Evolutionary conservation across 192 early-diverging fungal genomes (phyloP).

Genomic region (Coemansia sp.): DNA sequence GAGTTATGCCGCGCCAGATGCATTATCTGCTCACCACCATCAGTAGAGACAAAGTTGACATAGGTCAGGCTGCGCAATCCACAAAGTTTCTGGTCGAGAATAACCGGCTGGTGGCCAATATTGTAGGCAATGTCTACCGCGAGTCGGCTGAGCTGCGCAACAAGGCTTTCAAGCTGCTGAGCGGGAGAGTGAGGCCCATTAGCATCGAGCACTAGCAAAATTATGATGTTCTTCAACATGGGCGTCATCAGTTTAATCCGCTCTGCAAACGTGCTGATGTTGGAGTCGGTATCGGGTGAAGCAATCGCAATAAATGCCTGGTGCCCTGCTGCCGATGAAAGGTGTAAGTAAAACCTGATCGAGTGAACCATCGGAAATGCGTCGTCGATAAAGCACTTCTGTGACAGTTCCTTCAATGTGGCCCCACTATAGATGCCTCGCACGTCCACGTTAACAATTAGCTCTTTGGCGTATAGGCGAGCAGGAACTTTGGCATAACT

Average conservation of each 20-base stretch:
- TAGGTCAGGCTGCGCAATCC: not conserved
- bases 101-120: not conserved
- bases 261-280: not conserved
- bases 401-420: not conserved
- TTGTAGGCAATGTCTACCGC: not conserved
- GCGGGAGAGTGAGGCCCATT: too few species aligned
- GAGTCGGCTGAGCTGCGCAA: not conserved
- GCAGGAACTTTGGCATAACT: not conserved
- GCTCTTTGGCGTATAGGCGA: not conserved
- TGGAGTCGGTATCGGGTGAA: not conserved
- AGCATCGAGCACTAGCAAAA: not conserved
- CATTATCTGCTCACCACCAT: not conserved
- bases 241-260: not conserved
- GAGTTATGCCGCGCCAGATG: not conserved
- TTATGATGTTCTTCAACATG: not conserved
- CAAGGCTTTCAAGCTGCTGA: not conserved
- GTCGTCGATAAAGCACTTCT: too few species aligned
- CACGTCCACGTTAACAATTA: not conserved
- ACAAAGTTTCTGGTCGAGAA: not conserved
- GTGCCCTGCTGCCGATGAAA: not conserved
- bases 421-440: not conserved
- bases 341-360: not conserved
- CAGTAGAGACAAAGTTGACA: not conserved
- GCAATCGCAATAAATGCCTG: not conserved
- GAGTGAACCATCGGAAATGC: not conserved